Base-by-base conservation (phyloP, 257 asterid genomes). In the Fraxinus cuspidata region DNA sequence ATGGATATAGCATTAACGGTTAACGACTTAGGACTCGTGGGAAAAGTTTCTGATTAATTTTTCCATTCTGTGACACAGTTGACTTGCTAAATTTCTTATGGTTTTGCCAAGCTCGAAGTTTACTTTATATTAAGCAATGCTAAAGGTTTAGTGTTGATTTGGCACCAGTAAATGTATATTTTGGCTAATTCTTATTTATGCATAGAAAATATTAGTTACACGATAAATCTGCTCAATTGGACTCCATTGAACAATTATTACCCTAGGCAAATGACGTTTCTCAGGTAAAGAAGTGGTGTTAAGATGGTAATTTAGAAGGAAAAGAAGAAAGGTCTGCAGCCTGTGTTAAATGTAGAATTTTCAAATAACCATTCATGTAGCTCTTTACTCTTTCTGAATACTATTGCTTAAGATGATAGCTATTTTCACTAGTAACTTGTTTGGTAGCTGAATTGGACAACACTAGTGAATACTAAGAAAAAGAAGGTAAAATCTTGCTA, bases 401-500 rank as follows among this genome's bases (percentile, higher is more conserved):
- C n/a, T 19, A 1, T 19, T 27, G 69, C 69, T 23, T 63, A 23
- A 63, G 9, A 63, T 11, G 15, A 63, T 63, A 6, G 19, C 34
- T 12, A 63, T 63, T 63, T 53, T 53, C 64, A 18, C n/a, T 5
- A 53, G 7, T 53, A 63, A 29, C 6, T 9, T 25, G 19, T 63
- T 60, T 63, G 32, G 67, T 25, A 27, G 69, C 2, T 63, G 35
- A 13, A 63, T 12, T 25, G 16, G 18, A 63, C 34, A 63, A 3
- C 4, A 6, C 28, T 2, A 2, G 28, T 21, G 66, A 60, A 16
- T 60, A 25, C 5, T 23, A 25, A 21, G 29, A 23, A 21, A 25
- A 60, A 60, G 67, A 60, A 60, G 68, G 29, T 60, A 60, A 60
- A 60, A 60, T 60, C 68, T 60, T 60, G 32, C 68, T 25, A 2